phyloP scores from a whole-genome alignment of 1,284 basidiomycete genomes.

The Pyrrhoderma lamaoense region DNA sequence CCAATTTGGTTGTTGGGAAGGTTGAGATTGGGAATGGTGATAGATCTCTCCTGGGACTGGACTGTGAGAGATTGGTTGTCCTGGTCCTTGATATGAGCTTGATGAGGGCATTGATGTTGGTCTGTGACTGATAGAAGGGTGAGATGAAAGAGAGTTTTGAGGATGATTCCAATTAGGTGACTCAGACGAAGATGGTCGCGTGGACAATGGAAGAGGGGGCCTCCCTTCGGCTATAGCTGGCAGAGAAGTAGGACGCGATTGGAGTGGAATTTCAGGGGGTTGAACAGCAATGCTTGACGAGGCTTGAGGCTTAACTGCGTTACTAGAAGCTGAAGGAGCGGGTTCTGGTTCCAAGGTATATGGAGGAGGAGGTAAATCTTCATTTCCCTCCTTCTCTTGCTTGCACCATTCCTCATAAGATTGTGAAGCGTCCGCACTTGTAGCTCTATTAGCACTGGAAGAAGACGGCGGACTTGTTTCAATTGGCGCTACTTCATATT shows the following conservation, averaged over 20 bases:
- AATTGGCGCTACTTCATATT: slow-evolving; percentile 38
- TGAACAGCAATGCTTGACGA: background rate
- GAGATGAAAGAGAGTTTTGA: background rate
- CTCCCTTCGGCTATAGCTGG: slow-evolving; percentile 1
- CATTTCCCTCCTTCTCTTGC: slow-evolving; percentile 37
- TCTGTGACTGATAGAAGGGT: background rate
- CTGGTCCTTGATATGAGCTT: background rate
- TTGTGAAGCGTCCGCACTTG: slow-evolving; percentile 20
- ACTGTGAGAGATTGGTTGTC: background rate
- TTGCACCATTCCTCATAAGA: slow-evolving; percentile 43
- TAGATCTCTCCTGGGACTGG: slow-evolving; percentile 3
- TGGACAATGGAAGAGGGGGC: background rate
- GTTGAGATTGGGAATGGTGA: background rate
- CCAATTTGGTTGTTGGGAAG: slow-evolving; percentile 24
- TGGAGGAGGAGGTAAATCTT: slow-evolving; percentile 60
- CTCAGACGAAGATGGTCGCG: background rate
- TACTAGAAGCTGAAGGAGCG: background rate
- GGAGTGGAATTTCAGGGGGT: background rate
- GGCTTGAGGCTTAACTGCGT: background rate
- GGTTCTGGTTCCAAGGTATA: slow-evolving; percentile 44
- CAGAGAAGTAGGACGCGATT: slow-evolving; percentile 3
- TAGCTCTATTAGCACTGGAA: slow-evolving; percentile 12
- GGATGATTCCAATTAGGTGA: background rate
- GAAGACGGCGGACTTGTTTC: slow-evolving; percentile 26
- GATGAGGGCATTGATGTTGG: slow-evolving; percentile 1